A percentile compares a stretch with the other conserved stretches of the same genome.
Evolutionary conservation across 179 eudicot genomes (phyloP).

Genomic region (Camellia oleifera): DNA sequence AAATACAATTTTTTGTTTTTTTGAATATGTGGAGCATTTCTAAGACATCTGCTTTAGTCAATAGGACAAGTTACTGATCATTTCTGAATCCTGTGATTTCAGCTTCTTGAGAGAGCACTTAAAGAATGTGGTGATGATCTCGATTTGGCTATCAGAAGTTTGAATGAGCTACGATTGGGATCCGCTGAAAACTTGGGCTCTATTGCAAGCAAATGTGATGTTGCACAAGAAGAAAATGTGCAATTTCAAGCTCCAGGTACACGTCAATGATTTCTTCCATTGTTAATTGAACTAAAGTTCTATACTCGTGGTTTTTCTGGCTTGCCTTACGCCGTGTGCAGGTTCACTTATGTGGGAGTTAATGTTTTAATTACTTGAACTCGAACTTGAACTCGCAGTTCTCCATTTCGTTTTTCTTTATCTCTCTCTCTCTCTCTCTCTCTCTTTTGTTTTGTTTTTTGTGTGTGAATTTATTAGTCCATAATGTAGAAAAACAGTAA

Average conservation of each 20-base stretch:
- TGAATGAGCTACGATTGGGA: constrained; percentile 57
- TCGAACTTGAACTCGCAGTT: neutral
- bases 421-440: neutral
- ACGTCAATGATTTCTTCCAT: neutral
- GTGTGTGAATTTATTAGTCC: neutral
- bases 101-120: constrained; percentile 68
- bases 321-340: neutral
- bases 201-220: constrained; percentile 17
- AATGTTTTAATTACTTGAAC: neutral
- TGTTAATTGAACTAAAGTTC: neutral
- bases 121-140: constrained; percentile 68
- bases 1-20: neutral
- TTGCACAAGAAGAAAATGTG: constrained; percentile 18
- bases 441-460: too few species aligned
- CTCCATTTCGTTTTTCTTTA: neutral
- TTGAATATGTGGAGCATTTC: neutral
- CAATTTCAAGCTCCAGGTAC: constrained; percentile 25
- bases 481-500: neutral
- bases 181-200: constrained; percentile 35
- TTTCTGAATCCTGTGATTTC: constrained; percentile 2
- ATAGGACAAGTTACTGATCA: constrained; percentile 1
- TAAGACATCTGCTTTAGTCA: neutral
- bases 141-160: constrained; percentile 63
- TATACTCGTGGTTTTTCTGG: neutral
- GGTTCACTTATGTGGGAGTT: neutral